Evolutionary conservation across 164 flowering plant species (phyloP).

Genomic region (Umbellularia californica): DNA sequence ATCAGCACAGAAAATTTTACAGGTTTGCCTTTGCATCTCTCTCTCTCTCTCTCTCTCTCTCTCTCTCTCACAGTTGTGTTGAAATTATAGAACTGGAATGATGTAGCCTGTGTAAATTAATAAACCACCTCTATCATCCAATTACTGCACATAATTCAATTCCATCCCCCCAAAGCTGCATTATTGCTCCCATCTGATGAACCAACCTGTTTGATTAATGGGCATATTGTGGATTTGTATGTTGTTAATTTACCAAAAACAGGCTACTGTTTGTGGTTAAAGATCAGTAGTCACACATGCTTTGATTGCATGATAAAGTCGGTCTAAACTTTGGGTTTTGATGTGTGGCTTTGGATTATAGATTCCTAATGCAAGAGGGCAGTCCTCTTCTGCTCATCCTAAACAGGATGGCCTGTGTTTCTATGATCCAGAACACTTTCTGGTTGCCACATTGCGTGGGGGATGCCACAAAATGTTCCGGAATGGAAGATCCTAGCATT

Average conservation of each 20-base stretch:
- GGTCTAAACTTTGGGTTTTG: not conserved
- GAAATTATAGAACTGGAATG: not conserved
- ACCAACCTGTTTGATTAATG: not conserved
- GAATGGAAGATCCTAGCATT: not conserved
- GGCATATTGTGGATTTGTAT: not conserved
- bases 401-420: not conserved
- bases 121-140: not conserved
- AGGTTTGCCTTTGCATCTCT: conserved; percentile 27
- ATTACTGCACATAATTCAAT: not conserved
- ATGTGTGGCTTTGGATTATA: not conserved
- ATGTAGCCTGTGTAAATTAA: too few relatives aligned
- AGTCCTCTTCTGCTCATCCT: not conserved
- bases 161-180: not conserved
- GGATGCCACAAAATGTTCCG: not conserved
- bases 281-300: not conserved
- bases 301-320: not conserved
- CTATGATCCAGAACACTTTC: not conserved
- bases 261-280: not conserved
- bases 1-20: conserved; percentile 38
- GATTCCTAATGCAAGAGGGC: not conserved
- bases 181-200: not conserved
- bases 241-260: not conserved
- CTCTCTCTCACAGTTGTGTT: not conserved
- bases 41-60: too few relatives aligned
- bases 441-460: not conserved